Evolutionary conservation across 169 alveolate genomes (phyloP).

Genomic region (Babesia bovis): DNA sequence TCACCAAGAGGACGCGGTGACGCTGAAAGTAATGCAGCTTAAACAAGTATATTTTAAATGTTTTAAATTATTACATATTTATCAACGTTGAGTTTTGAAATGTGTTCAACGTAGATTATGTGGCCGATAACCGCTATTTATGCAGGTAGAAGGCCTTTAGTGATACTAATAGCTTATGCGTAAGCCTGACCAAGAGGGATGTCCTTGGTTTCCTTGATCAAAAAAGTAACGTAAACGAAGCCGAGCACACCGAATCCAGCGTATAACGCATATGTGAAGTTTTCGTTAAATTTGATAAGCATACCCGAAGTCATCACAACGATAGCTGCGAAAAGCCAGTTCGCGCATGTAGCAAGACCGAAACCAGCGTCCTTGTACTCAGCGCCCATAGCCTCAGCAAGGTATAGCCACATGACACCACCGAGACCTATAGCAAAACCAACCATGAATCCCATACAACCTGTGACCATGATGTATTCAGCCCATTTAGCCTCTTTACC

Average conservation of each 20-base stretch:
- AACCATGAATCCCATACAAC: slow-evolving; percentile 73
- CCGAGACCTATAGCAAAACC: slow-evolving; percentile 85
- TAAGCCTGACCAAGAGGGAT: slow-evolving; percentile 74
- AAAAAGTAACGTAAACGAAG: slow-evolving; percentile 64
- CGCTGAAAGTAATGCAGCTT: slow-evolving; percentile 6
- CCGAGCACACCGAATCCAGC: slow-evolving; percentile 68
- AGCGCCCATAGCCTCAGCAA: slow-evolving; percentile 82
- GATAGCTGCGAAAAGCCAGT: slow-evolving; percentile 78
- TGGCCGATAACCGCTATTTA: too few species aligned
- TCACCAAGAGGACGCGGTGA: not conserved
- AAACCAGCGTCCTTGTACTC: slow-evolving; percentile 84
- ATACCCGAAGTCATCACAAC: slow-evolving; percentile 79
- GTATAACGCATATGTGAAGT: slow-evolving; percentile 69
- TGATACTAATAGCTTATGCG: slow-evolving; percentile 19
- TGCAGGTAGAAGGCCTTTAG: too few species aligned
- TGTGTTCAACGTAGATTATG: not conserved
- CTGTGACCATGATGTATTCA: slow-evolving; percentile 42
- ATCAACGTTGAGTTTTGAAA: not conserved
- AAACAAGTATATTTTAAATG: too few species aligned
- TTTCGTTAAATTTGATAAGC: slow-evolving; percentile 64
- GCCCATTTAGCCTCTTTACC: slow-evolving; percentile 15
- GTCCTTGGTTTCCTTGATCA: slow-evolving; percentile 83
- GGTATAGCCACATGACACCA: slow-evolving; percentile 84
- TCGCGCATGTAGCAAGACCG: slow-evolving; percentile 75
- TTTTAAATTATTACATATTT: not conserved